Evolutionary conservation across 1,284 basidiomycete species (phyloP).

Genomic region (Pseudozyma hubeiensis): DNA sequence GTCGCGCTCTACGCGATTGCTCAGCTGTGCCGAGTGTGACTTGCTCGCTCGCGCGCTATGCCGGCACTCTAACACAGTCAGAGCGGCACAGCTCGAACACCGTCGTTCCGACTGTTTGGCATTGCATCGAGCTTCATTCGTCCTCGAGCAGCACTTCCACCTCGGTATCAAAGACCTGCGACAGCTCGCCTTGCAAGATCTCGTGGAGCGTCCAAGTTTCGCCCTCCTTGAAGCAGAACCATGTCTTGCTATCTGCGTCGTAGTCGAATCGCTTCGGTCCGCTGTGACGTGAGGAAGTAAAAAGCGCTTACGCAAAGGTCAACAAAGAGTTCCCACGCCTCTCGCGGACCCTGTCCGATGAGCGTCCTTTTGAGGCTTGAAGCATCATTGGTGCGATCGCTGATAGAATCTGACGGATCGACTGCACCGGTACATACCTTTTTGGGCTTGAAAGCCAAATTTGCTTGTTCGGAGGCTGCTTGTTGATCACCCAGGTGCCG

Average conservation of each 20-base stretch:
- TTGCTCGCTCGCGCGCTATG: no score
- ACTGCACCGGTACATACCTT: slow-evolving; percentile 31
- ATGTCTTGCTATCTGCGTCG: slow-evolving; percentile 47
- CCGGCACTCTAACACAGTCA: no score
- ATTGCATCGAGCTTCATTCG: slow-evolving; percentile 2
- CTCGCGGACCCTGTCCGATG: not conserved
- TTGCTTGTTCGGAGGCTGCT: slow-evolving; percentile 98
- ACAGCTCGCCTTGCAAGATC: slow-evolving; percentile 57
- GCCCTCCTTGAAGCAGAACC: slow-evolving; percentile 64
- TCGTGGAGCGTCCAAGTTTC: slow-evolving; percentile 50
- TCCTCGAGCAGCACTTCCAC: slow-evolving; percentile 42
- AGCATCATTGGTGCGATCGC: not conserved
- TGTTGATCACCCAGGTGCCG: slow-evolving; percentile 99
- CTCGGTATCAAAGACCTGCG: slow-evolving; percentile 48
- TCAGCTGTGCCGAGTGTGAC: not conserved
- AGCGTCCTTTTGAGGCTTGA: not conserved
- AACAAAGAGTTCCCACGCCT: not conserved
- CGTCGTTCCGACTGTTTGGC: not conserved
- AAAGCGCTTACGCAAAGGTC: not conserved
- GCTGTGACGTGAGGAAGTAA: slow-evolving; percentile 24
- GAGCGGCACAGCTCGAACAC: no score
- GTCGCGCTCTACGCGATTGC: slow-evolving; percentile 18
- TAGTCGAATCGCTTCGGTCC: slow-evolving; percentile 68
- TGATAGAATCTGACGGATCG: not conserved
- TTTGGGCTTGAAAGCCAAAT: slow-evolving; percentile 94